These are phyloP conservation scores for Nannochloris sp. DNA, from an alignment of 139 green algal genomes.

Conservation along the genomic window DNA sequence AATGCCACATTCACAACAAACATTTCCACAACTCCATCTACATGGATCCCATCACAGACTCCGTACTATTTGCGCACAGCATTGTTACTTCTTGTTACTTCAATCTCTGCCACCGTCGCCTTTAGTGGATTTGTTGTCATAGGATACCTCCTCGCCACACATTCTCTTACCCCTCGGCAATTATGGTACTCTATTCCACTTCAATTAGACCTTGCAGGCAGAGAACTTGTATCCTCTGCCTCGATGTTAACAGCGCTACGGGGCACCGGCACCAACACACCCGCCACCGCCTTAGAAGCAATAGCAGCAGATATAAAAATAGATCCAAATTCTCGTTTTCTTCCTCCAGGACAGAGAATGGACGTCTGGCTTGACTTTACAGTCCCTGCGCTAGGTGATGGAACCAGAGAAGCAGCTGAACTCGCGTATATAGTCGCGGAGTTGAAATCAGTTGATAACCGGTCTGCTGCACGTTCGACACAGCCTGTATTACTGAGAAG, in stretches of 20 bases:
- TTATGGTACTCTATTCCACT: conserved; percentile 12
- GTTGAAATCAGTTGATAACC: conserved; percentile 22
- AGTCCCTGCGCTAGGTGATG: neutral
- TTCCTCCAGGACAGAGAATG: conserved; percentile 11
- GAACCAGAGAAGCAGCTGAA: neutral
- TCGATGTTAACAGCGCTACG: conserved; percentile 11
- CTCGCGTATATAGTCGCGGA: conserved; percentile 25
- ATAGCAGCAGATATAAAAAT: neutral
- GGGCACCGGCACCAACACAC: no score
- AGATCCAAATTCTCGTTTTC: neutral
- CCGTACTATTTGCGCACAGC: neutral
- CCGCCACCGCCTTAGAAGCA: no score
- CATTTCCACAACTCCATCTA: no score
- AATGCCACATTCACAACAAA: no score
- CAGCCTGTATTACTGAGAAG: conserved; percentile 17
- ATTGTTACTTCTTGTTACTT: neutral
- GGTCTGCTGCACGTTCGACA: conserved; percentile 7
- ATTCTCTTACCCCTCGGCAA: conserved; percentile 3
- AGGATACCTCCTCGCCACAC: conserved; percentile 13
- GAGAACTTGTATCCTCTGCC: conserved; percentile 3
- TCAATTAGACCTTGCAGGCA: conserved; percentile 7
- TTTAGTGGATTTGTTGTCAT: conserved; percentile 3
- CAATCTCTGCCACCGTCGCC: neutral
- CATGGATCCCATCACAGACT: neutral
- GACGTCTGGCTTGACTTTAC: conserved; percentile 41